A percentile compares a stretch with the other conserved stretches of the same genome.
phyloP scores from a whole-genome alignment of 495 filamentous ascomycete genomes.

The Podospora appendiculata region DNA sequence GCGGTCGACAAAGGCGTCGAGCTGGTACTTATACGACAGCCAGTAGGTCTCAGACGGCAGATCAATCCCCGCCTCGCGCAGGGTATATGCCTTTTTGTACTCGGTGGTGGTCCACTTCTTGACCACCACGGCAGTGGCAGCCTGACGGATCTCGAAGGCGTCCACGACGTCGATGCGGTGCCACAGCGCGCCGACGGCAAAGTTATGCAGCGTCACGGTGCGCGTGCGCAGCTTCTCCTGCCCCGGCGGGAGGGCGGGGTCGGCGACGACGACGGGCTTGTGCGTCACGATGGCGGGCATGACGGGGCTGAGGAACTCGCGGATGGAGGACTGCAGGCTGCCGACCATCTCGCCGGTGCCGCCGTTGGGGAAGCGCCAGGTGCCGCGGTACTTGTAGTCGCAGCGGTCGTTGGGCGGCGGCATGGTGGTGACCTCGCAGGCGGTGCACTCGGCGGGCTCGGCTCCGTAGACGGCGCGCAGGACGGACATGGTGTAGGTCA shows the following conservation, averaged over 20 bases:
- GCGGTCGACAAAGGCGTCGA: conserved; percentile 51
- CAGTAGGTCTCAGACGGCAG: conserved; percentile 37
- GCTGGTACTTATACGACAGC: conserved; percentile 44
- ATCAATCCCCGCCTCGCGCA: conserved; percentile 23
- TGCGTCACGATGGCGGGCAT: conserved; percentile 17
- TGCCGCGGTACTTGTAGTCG: conserved; percentile 35
- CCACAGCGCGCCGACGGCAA: conserved; percentile 28
- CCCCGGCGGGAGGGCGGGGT: conserved; percentile 17
- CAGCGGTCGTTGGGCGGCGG: conserved; percentile 20
- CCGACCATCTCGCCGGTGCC: conserved; percentile 29
- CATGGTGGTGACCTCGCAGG: conserved; percentile 23
- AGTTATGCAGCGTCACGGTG: conserved; percentile 36
- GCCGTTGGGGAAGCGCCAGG: conserved; percentile 37
- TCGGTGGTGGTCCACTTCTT: conserved; percentile 37
- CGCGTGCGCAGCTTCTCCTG: conserved; percentile 31
- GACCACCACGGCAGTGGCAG: conserved; percentile 13
- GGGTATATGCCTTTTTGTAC: conserved; percentile 39
- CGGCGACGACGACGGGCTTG: conserved; percentile 19
- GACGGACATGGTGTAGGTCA: conserved; percentile 41
- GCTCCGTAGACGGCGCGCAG: conserved; percentile 32
- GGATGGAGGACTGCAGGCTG: conserved; percentile 22
- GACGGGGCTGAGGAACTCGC: conserved; percentile 9
- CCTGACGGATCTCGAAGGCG: conserved; percentile 26
- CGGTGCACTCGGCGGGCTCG: conserved; percentile 27
- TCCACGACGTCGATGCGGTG: conserved; percentile 48